Conservation (phyloP, 306 rosid species). For the Heteromeles arbutifolia region DNA sequence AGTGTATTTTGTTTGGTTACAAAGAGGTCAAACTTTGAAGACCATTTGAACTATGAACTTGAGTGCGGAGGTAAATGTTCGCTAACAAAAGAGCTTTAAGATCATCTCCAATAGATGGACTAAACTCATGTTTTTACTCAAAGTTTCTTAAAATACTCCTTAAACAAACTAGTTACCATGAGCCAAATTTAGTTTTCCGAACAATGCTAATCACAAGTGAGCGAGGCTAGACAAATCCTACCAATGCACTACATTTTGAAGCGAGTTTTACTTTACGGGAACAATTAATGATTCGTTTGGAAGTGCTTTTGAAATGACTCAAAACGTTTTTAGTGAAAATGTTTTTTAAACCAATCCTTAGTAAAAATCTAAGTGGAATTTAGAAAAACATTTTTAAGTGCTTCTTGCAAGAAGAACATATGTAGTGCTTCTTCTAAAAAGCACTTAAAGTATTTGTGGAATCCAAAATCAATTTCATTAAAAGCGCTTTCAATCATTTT, state of each 20-base stretch:
- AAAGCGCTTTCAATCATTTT: fast-evolving
- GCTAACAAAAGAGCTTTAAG: too few relatives aligned
- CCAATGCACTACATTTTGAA: too few relatives aligned
- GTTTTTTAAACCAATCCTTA: too few relatives aligned
- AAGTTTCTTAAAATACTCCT: background rate
- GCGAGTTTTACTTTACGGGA: background rate
- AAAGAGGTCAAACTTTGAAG: background rate
- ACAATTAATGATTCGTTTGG: background rate
- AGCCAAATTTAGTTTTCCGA: background rate
- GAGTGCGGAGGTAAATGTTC: background rate
- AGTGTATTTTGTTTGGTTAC: background rate
- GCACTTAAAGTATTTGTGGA: too few relatives aligned
- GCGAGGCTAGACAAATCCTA: background rate
- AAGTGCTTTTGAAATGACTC: too few relatives aligned
- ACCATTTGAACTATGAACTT: background rate
- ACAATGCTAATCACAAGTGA: background rate
- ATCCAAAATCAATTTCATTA: too few relatives aligned
- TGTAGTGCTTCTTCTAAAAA: too few relatives aligned
- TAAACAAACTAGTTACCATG: background rate
- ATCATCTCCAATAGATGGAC: too few relatives aligned
- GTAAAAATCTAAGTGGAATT: too few relatives aligned
- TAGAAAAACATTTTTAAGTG: too few relatives aligned
- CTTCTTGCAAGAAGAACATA: too few relatives aligned
- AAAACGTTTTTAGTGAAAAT: too few relatives aligned
- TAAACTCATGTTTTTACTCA: background rate